Percentiles rank a stretch among this genome's conserved stretches.
Conservation (phyloP, 106 monocot species). For the Dendrobium catenatum region DNA sequence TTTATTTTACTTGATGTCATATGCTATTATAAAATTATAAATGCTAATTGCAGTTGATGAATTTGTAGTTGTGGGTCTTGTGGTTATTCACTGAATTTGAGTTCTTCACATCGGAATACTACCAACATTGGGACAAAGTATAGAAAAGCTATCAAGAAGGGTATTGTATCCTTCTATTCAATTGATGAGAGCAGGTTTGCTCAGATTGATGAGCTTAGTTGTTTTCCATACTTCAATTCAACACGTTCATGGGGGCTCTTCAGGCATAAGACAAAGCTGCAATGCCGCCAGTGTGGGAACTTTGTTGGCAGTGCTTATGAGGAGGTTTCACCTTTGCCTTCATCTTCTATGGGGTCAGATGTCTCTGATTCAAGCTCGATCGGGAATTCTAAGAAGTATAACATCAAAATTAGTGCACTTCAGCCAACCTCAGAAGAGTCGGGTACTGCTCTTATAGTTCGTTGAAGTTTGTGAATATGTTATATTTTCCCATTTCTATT, state of each 20-base stretch:
- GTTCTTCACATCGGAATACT: constrained; percentile 44
- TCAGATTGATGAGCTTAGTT: constrained; percentile 36
- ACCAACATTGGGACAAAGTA: constrained; percentile 50
- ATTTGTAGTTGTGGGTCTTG: constrained; percentile 58
- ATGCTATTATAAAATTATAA: constrained; percentile 5
- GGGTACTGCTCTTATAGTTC: constrained; percentile 13
- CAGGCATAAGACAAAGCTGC: constrained; percentile 36
- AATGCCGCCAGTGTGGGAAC: constrained; percentile 50
- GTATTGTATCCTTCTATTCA: constrained; percentile 38
- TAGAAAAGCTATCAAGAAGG: constrained; percentile 48
- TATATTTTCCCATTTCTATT: not conserved
- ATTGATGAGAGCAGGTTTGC: constrained; percentile 61
- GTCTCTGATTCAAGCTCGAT: constrained; percentile 23
- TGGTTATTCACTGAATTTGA: constrained; percentile 52
- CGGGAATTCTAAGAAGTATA: constrained; percentile 33
- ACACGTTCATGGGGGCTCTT: constrained; percentile 51
- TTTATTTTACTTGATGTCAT: not conserved
- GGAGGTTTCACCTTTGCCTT: constrained; percentile 17
- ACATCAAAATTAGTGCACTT: constrained; percentile 40
- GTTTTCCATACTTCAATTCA: constrained; percentile 48
- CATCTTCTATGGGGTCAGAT: constrained; percentile 14
- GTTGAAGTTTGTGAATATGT: constrained; percentile 4
- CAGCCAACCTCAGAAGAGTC: constrained; percentile 47
- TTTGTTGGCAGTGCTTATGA: constrained; percentile 38
- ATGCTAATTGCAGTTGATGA: not conserved